Base-by-base conservation (phyloP, 2,329 filamentous ascomycete species). In the Penicillium olsonii region DNA sequence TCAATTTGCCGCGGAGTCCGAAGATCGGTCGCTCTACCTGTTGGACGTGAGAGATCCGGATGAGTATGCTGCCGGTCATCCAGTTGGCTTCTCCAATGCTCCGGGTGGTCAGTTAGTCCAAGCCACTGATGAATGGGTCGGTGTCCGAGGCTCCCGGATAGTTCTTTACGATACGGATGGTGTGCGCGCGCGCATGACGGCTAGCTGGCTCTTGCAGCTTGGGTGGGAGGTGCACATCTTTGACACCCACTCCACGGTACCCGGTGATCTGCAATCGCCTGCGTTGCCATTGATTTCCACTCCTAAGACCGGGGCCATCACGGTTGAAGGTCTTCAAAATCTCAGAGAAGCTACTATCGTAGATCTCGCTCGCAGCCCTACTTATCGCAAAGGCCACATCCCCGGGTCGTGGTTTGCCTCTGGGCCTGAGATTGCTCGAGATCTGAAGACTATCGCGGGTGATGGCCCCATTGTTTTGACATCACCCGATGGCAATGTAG, bases 121-220 rank as follows among this genome's bases (percentile, higher is more conserved):
- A 50, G 65, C 65, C 2, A 67, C 64, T 1, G 65, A 67, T 17
- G 64, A 67, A 52, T 67, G 65, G 65, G 54, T 66, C 2, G 65
- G 65, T 27, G 64, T 67, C 18, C 55, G 65, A 46, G 65, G 65
- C 4, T 61, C 54, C 35, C 60, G 56, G n/a, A 52, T 67, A 40
- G 59, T 67, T 14, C 37, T 67, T 12, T 66, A 64, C 18, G 65
- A 67, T 22, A 60, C 50, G 0, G 64, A 65, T 18, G 63, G 63
- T 9, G 62, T 66, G 6, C 47, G 65, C 50, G 65, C 58, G n/a
- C 57, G 52, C 2, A 67, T 67, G 62, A 60, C 64, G 12, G 64
- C 56, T 4, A 64, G 56, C 42, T 67, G 65, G 65, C 60, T 67
- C 12, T 20, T 62, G 10, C 65, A 67, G 40, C 58, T 67, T 3